Evolutionary conservation across 257 asterid species (phyloP).

Genomic region (Orobanche coerulescens): DNA sequence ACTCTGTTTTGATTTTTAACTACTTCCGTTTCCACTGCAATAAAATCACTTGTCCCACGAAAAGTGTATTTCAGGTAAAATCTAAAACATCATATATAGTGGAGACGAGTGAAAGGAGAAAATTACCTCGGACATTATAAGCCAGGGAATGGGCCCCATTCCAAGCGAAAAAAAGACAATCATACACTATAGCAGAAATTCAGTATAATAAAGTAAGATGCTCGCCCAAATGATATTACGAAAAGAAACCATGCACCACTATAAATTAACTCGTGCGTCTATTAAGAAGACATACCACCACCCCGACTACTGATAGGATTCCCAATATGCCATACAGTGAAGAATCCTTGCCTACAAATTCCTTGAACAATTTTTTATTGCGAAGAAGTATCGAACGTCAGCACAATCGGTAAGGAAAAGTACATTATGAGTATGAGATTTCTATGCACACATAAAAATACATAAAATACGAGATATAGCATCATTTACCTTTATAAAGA

Average conservation of each 20-base stretch:
- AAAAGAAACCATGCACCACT: too few species aligned
- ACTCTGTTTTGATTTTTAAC: too few species aligned
- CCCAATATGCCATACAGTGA: conserved; percentile 45
- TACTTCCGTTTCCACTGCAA: too few species aligned
- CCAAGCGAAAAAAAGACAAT: conserved; percentile 54
- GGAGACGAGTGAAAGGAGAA: background rate
- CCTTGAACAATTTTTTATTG: conserved; percentile 34
- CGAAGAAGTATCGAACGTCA: conserved; percentile 11
- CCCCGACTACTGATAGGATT: conserved; percentile 61
- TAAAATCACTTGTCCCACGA: too few species aligned
- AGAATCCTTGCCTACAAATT: conserved; percentile 39
- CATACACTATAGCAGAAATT: conserved; percentile 32
- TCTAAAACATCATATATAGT: background rate
- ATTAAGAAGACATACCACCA: conserved; percentile 36
- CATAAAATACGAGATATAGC: too few species aligned
- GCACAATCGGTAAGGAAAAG: background rate
- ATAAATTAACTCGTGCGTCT: background rate
- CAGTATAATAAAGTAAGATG: conserved; percentile 17
- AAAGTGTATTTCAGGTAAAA: background rate
- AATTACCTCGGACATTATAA: conserved; percentile 67
- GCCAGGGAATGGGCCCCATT: conserved; percentile 74
- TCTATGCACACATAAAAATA: background rate
- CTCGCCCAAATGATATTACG: background rate
- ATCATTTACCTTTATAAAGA: conserved; percentile 72
- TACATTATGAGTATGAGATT: background rate